phyloP scores from a whole-genome alignment of 768 basidiomycete species.

The Suillus fuscotomentosus region DNA sequence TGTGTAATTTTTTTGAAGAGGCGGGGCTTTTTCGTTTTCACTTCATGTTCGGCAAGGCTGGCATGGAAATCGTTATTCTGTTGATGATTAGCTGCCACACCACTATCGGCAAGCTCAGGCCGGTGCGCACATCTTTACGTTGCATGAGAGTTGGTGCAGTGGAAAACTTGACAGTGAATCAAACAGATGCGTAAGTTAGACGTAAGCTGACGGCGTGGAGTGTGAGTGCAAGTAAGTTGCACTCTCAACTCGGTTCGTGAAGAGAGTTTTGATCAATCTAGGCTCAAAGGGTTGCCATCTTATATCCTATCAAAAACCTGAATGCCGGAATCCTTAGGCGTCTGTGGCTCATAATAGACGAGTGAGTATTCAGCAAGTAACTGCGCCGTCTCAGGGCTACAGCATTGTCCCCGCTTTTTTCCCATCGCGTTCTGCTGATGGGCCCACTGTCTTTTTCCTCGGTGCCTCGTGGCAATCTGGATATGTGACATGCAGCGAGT shows the following conservation, averaged over 20 bases:
- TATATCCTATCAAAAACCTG: not conserved
- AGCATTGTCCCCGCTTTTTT: not conserved
- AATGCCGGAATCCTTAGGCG: not conserved
- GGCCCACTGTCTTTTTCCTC: conserved; percentile 8
- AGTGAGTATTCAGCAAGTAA: conserved; percentile 1
- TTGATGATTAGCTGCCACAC: not conserved
- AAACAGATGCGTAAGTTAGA: conserved; percentile 1
- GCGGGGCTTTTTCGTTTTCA: conserved; percentile 11
- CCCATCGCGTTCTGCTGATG: conserved; percentile 5
- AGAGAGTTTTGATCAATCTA: not conserved
- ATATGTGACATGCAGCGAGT: not conserved
- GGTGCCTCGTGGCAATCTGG: conserved; percentile 8
- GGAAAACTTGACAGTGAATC: conserved; percentile 11
- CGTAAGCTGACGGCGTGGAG: conserved; percentile 4
- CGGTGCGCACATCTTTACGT: conserved; percentile 5
- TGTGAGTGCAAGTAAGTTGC: not conserved
- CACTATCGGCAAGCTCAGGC: not conserved
- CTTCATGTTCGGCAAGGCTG: not conserved
- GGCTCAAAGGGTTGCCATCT: not conserved
- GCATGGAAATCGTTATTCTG: conserved; percentile 10
- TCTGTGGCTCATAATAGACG: not conserved
- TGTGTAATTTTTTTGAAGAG: conserved; percentile 7
- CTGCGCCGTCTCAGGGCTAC: conserved; percentile 4
- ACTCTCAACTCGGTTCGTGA: not conserved
- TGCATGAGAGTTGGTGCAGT: not conserved